Conservation (phyloP, 2,329 filamentous ascomycete genomes). For the Fusarium nanum region DNA sequence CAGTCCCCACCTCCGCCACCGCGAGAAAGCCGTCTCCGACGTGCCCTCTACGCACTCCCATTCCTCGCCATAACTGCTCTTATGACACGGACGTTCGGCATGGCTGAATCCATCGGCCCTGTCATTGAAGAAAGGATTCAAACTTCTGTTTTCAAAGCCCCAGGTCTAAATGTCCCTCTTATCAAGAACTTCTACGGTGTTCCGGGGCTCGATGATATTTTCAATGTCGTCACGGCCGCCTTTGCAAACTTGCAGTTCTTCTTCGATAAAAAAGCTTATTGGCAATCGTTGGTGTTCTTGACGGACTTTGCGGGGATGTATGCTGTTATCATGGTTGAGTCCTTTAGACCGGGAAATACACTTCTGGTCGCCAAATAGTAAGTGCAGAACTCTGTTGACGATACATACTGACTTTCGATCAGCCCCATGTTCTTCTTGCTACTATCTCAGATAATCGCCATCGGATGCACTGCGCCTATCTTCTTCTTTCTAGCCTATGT, state of each 20-base stretch:
- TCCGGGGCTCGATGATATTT: constrained; percentile 32
- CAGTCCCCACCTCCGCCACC: neutral
- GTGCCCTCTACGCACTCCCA: constrained; percentile 37
- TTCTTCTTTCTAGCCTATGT: constrained; percentile 44
- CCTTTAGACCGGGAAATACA: constrained; percentile 29
- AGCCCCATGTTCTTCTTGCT: constrained; percentile 41
- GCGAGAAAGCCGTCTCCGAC: constrained; percentile 11
- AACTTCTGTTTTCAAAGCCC: constrained; percentile 1
- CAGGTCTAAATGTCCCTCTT: neutral
- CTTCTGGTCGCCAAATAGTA: constrained; percentile 41
- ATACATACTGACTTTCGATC: neutral
- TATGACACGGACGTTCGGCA: constrained; percentile 38
- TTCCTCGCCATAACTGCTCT: constrained; percentile 35
- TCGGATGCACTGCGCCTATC: constrained; percentile 39
- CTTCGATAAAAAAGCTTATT: constrained; percentile 38
- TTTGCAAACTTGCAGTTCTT: constrained; percentile 46
- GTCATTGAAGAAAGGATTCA: constrained; percentile 17
- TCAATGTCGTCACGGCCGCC: constrained; percentile 31
- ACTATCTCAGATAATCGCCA: constrained; percentile 37
- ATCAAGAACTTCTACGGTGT: constrained; percentile 40
- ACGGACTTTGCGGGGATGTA: constrained; percentile 46
- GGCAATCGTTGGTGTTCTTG: constrained; percentile 47
- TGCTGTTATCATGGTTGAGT: constrained; percentile 44
- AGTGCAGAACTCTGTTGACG: neutral
- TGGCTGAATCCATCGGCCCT: constrained; percentile 36